Evolutionary conservation across 148 eudicot genomes (phyloP).

Genomic region (Suaeda aralocaspica): DNA sequence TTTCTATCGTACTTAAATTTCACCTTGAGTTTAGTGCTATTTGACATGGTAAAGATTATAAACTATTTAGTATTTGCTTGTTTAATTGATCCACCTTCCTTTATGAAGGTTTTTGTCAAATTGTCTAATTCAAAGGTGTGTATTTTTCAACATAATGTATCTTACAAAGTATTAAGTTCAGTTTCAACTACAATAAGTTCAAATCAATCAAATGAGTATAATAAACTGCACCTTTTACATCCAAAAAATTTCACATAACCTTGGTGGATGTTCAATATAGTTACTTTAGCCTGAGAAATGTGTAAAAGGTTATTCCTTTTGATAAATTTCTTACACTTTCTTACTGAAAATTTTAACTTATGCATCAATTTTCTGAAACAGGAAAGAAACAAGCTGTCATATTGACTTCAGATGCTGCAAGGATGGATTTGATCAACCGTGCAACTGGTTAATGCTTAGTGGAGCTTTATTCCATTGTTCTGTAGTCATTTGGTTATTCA

Average conservation of each 20-base stretch:
- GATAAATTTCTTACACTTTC: neutral
- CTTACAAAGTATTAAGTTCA: neutral
- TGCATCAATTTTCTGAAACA: conserved; percentile 24
- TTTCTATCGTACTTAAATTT: too few species aligned
- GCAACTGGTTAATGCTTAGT: conserved; percentile 51
- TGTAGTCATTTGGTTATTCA: neutral
- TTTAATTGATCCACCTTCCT: too few species aligned
- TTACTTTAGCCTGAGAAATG: neutral
- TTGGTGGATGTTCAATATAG: neutral
- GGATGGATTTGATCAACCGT: conserved; percentile 62
- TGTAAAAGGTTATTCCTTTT: neutral
- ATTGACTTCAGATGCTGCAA: conserved; percentile 86
- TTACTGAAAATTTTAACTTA: neutral
- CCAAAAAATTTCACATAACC: too few species aligned
- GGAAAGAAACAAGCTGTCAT: conserved; percentile 80
- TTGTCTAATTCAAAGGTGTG: too few species aligned
- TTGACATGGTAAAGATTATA: too few species aligned
- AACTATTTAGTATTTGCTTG: too few species aligned
- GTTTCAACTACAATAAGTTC: neutral
- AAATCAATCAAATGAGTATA: neutral
- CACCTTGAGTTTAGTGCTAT: too few species aligned
- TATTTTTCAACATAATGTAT: too few species aligned
- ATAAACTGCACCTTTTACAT: neutral
- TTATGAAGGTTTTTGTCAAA: too few species aligned
- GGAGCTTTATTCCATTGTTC: neutral